Evolutionary conservation across 1,284 basidiomycete genomes (phyloP), one percentile per base, ranked within the genome.

Genomic region (Ustanciosporium gigantosporum): DNA sequence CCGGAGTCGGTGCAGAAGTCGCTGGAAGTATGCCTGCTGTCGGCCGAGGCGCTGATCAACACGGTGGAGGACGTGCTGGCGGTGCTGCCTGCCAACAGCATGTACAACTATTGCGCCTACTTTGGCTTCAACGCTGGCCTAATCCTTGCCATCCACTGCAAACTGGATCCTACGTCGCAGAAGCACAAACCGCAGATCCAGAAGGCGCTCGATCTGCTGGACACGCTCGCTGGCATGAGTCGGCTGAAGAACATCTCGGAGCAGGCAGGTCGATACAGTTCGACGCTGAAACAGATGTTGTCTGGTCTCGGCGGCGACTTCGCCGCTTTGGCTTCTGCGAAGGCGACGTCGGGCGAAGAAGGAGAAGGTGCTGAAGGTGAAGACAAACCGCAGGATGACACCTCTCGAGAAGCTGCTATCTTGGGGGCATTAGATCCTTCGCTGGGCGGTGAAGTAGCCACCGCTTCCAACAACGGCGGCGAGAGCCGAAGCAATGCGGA

Each of bases 101-200:
- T 72, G 46, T 65, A 64, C 48, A 62, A 68, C 45, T 41, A 52
- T 36, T 59, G 56, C 48, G 48, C 57, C 25, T 66, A 67, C 50
- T 58, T 67, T 49, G 46, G 43, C 32, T 72, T 72, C 58, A 66
- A 69, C 22, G 59, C 69, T 11, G 60, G 62, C 24, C 41, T 65
- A 22, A 59, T 69, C 38, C 40, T 72, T 24, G 62, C 62, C 20
- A 66, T 67, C 16, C 59, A 69, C 36, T 59, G 60, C 51, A 64
- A 60, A 39, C 45, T 68, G 8, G 60, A 59, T 25, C 47, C 60
- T 2, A 56, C 43, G 31, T 53, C 49, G 46, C 51, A 59, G 22
- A 47, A 51, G 38, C 70, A 60, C 19, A 47, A 64, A 15, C 61
- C 66, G 17, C 60, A 66, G 36, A 62, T 74, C 41, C 60, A 73